These are phyloP conservation scores for Pezicula rhizophila DNA, from an alignment of 2,329 filamentous ascomycete genomes.

Conservation along the genomic window DNA sequence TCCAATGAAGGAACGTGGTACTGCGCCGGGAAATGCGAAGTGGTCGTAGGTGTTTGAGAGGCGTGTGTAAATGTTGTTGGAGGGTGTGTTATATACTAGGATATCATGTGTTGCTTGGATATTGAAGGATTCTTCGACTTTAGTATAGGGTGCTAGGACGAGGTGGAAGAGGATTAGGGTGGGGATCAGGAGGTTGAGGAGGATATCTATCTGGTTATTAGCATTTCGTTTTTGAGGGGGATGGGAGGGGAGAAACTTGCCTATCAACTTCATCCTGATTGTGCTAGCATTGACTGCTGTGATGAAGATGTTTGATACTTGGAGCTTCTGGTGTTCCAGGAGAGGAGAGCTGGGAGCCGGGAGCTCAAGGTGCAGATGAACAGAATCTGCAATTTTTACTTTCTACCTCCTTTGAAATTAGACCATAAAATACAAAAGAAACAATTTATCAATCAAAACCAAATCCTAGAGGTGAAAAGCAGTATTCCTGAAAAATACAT, in stretches of 20 bases:
- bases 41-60: conserved; percentile 73
- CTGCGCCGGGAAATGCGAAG: conserved; percentile 81
- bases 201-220: conserved; percentile 31
- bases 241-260: conserved; percentile 5
- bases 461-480: not conserved
- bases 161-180: conserved; percentile 63
- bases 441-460: too few species aligned
- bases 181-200: conserved; percentile 53
- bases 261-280: conserved; percentile 20
- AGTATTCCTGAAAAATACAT: not conserved
- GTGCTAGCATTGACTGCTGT: not conserved
- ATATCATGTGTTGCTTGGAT: conserved; percentile 92
- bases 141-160: conserved; percentile 76
- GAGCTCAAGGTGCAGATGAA: not conserved
- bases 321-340: not conserved
- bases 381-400: conserved; percentile 1
- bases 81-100: conserved; percentile 70
- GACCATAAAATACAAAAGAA: too few species aligned
- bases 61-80: conserved; percentile 40
- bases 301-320: not conserved
- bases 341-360: not conserved
- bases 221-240: not conserved
- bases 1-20: conserved; percentile 86
- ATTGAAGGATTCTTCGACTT: conserved; percentile 98
- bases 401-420: not conserved